These are phyloP conservation scores for Lecanicillium sp. DNA, from an alignment of 2,329 filamentous ascomycete genomes.

Conservation along the genomic window DNA sequence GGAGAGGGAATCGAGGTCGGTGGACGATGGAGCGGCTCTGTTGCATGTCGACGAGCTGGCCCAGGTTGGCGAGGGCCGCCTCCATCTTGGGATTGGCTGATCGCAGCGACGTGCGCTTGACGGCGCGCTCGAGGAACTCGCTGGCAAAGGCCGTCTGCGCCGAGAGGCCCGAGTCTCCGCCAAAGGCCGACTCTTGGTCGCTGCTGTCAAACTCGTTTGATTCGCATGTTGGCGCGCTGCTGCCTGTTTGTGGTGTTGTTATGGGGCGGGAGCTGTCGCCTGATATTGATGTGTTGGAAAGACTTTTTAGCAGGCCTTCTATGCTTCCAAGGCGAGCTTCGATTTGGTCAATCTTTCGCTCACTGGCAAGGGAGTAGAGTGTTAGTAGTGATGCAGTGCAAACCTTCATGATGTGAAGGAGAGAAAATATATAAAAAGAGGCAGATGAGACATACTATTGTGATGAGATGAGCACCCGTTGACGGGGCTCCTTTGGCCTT, in stretches of 20 bases:
- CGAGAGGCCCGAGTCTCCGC: slow-evolving; percentile 40
- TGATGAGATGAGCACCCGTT: slow-evolving; percentile 51
- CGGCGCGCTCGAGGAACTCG: slow-evolving; percentile 47
- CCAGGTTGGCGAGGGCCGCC: slow-evolving; percentile 41
- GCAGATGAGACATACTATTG: slow-evolving; percentile 43
- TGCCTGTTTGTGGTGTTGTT: slow-evolving; percentile 17
- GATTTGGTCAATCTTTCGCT: slow-evolving; percentile 45
- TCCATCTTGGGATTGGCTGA: slow-evolving; percentile 43
- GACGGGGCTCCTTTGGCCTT: slow-evolving; percentile 45
- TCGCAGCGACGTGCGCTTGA: slow-evolving; percentile 37
- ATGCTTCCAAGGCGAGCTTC: slow-evolving; percentile 37
- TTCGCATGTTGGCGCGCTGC: slow-evolving; percentile 17
- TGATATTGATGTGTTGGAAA: slow-evolving; percentile 19
- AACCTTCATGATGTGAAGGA: not conserved
- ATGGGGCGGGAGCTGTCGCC: slow-evolving; percentile 14
- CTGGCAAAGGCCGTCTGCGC: slow-evolving; percentile 46
- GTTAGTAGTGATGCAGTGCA: not conserved
- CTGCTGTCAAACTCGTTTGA: slow-evolving; percentile 30
- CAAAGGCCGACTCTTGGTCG: slow-evolving; percentile 33
- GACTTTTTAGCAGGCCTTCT: slow-evolving; percentile 32
- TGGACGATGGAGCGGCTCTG: slow-evolving; percentile 31
- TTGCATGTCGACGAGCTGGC: slow-evolving; percentile 45
- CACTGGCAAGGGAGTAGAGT: slow-evolving; percentile 23
- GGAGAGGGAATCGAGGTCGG: slow-evolving; percentile 37
- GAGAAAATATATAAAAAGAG: not conserved